Evolutionary conservation across 176 grass and related monocot genomes (phyloP).

Genomic region (Cenchrus purpureus): DNA sequence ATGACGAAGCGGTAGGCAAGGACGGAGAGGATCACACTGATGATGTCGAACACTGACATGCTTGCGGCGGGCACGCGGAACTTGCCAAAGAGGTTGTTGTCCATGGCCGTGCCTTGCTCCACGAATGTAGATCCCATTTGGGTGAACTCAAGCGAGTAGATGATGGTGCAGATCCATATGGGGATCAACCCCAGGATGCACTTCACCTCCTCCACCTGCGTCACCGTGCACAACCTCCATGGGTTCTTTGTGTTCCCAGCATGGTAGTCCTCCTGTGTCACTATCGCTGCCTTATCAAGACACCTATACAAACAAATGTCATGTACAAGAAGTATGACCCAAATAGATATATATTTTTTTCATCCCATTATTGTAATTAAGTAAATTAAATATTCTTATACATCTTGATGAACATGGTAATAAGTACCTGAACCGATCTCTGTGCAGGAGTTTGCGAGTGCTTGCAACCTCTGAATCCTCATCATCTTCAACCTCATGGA

Average conservation of each 20-base stretch:
- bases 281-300: conserved; percentile 58
- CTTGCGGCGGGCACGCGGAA: conserved; percentile 53
- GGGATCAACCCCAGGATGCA: conserved; percentile 52
- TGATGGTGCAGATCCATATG: conserved; percentile 68
- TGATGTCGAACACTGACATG: conserved; percentile 66
- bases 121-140: conserved; percentile 68
- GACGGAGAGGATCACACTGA: conserved; percentile 47
- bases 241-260: too few relatives aligned
- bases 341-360: too few relatives aligned
- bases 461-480: conserved; percentile 7
- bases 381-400: not conserved
- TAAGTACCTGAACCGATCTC: conserved; percentile 46
- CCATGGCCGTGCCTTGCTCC: conserved; percentile 62
- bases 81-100: conserved; percentile 30
- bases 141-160: conserved; percentile 61
- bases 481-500: conserved; percentile 51
- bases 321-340: too few relatives aligned
- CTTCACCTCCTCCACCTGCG: conserved; percentile 95
- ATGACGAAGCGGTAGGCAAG: conserved; percentile 41
- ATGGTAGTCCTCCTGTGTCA: conserved; percentile 67
- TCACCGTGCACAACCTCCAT: conserved; percentile 89
- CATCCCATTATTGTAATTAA: too few relatives aligned
- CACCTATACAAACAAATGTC: conserved; percentile 30
- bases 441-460: conserved; percentile 53
- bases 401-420: not conserved